Evolutionary conservation across 148 eudicot genomes (phyloP).

Genomic region (Camellia granthamiana): DNA sequence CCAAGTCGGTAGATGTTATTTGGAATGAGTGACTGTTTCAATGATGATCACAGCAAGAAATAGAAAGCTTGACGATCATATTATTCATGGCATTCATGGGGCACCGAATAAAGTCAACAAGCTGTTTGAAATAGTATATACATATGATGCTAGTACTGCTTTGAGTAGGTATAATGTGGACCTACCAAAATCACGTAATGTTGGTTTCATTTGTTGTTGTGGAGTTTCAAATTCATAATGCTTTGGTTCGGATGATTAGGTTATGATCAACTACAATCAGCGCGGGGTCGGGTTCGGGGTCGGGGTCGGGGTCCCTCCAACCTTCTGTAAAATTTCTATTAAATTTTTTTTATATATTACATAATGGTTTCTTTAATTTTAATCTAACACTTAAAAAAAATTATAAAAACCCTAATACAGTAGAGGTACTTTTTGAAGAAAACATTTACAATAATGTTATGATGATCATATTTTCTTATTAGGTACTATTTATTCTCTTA

Average conservation of each 20-base stretch:
- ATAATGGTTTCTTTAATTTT: no score
- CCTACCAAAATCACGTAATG: neutral
- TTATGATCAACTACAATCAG: neutral
- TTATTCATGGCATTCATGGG: conserved; percentile 1
- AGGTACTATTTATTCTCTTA: no score
- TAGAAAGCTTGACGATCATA: neutral
- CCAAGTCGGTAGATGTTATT: conserved; percentile 7
- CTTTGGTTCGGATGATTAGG: neutral
- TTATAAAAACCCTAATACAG: no score
- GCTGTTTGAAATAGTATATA: neutral
- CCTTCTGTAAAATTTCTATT: no score
- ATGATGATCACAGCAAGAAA: neutral
- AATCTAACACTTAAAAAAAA: no score
- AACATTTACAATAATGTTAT: no score
- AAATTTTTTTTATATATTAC: no score
- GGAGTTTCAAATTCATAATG: neutral
- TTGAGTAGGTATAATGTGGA: neutral
- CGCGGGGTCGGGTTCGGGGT: no score
- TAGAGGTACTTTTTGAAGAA: no score
- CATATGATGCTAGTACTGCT: neutral
- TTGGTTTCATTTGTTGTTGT: neutral
- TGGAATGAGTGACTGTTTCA: neutral
- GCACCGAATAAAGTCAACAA: conserved; percentile 17
- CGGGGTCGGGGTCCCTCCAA: no score
- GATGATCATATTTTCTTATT: no score